Base-by-base conservation (phyloP, 2,329 filamentous ascomycete genomes). In the Colletotrichum phormii region DNA sequence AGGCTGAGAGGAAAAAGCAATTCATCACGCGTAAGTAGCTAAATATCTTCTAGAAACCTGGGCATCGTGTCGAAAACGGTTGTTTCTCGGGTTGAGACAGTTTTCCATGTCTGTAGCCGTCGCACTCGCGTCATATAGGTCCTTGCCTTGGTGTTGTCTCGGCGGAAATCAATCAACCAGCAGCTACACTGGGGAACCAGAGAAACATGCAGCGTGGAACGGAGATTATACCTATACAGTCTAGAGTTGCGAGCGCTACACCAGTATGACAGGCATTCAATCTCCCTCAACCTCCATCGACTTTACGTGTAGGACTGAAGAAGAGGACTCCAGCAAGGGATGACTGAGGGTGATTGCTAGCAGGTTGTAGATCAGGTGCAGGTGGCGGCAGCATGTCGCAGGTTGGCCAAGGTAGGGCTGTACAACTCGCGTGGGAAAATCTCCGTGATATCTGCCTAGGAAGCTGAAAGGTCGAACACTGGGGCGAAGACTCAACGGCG, bases 51-150 rank as follows among this genome's bases (percentile, higher is more conserved):
- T 60, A 51, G 55, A 72, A 70, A 42, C 12, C 33, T 55, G 26
- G 46, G 26, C 54, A 59, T 24, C 59, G 3, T 22, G 26, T 61
- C 26, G 2, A 26, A 70, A 49, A 22, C 22, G 18, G 46, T 35
- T 29, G 42, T n/a, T 51, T 22, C 24, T 33, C 54, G 60, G 18
- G 42, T 49, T 29, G 18, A 26, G 33, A 55, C 54, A 35, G 70
- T 26, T 18, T 33, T 59, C 11, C 46, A 69, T 72, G 70, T 33
- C n/a, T 33, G 37, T 18, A 51, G 59, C 70, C 70, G 70, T 51
- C 49, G n/a, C 13, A 37, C 54, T 58, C 15, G 33, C 33, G 15
- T 42, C n/a, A 15, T 8, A 11, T 13, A 42, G 13, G 7, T 8
- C 5, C 22, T 60, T 15, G 37, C 13, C 58, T 15, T 24, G 13